These are phyloP conservation scores for Penicillium sp. DNA, from an alignment of 2,329 filamentous ascomycete genomes.

Conservation along the genomic window DNA sequence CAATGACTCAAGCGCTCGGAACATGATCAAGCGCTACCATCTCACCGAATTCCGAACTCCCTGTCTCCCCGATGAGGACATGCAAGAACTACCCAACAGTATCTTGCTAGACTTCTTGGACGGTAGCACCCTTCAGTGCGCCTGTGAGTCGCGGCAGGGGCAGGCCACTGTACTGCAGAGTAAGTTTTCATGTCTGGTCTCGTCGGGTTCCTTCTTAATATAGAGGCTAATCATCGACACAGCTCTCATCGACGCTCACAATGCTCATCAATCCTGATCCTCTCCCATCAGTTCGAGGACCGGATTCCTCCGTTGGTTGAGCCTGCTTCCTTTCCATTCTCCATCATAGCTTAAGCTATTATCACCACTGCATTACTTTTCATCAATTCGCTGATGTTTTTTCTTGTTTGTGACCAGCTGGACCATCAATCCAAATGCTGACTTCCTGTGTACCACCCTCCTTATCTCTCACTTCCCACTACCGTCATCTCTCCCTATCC, in stretches of 20 bases:
- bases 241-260: conserved; percentile 46
- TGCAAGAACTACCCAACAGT: conserved; percentile 90
- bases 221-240: conserved; percentile 12
- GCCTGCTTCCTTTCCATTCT: conserved; percentile 2
- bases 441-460: conserved; percentile 9
- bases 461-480: conserved; percentile 14
- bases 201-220: background rate
- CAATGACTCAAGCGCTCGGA: conserved; percentile 57
- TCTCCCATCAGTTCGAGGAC: conserved; percentile 3
- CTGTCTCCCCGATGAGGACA: conserved; percentile 81
- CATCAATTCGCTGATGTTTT: no score
- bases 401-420: conserved; percentile 2
- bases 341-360: conserved; percentile 8
- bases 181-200: conserved; percentile 34
- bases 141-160: conserved; percentile 56
- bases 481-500: conserved; percentile 20
- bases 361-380: conserved; percentile 8
- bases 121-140: conserved; percentile 61
- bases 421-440: conserved; percentile 4
- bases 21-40: conserved; percentile 74
- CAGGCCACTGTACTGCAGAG: conserved; percentile 53
- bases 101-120: conserved; percentile 62
- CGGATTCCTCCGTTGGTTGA: conserved; percentile 6
- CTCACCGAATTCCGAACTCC: conserved; percentile 78
- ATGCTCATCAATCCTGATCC: conserved; percentile 29